Conservation (phyloP, 139 green algal species). For the Chlamydomonas sp. region DNA sequence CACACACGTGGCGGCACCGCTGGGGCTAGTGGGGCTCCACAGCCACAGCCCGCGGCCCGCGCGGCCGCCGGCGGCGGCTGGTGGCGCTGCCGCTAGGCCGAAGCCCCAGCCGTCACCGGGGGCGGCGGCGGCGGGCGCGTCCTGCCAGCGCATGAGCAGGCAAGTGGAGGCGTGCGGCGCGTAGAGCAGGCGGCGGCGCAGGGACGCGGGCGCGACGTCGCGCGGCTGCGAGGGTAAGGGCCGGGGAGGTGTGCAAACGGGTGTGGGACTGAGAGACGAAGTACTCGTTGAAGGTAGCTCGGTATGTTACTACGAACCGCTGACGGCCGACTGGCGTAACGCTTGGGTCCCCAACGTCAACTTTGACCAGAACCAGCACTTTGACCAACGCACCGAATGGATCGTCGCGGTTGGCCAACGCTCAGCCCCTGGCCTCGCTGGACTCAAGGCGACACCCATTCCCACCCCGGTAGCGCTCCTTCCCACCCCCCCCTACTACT, state of each 20-base stretch:
- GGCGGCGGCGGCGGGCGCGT: not conserved
- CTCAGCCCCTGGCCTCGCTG: too few species aligned
- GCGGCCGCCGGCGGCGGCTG: not conserved
- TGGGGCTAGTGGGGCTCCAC: not conserved
- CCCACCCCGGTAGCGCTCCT: too few species aligned
- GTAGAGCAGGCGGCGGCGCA: constrained; percentile 13
- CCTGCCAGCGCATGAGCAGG: constrained; percentile 27
- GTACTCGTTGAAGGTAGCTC: too few species aligned
- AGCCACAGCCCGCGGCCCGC: not conserved
- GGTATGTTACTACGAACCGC: too few species aligned
- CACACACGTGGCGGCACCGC: constrained; percentile 5
- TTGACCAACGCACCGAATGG: too few species aligned
- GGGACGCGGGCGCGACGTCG: not conserved
- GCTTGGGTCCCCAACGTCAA: too few species aligned
- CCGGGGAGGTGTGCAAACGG: not conserved
- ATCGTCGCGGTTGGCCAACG: too few species aligned
- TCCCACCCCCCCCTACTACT: too few species aligned
- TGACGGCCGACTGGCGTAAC: too few species aligned
- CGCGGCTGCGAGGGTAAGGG: not conserved
- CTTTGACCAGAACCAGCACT: too few species aligned
- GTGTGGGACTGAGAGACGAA: not conserved
- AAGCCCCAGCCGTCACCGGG: not conserved
- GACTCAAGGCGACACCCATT: too few species aligned
- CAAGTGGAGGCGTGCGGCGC: constrained; percentile 10
- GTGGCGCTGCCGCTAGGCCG: not conserved